Evolutionary conservation across 495 filamentous ascomycete species (phyloP), one percentile per base, ranked within the genome.

Genomic region (Xylaria flabelliformis): DNA sequence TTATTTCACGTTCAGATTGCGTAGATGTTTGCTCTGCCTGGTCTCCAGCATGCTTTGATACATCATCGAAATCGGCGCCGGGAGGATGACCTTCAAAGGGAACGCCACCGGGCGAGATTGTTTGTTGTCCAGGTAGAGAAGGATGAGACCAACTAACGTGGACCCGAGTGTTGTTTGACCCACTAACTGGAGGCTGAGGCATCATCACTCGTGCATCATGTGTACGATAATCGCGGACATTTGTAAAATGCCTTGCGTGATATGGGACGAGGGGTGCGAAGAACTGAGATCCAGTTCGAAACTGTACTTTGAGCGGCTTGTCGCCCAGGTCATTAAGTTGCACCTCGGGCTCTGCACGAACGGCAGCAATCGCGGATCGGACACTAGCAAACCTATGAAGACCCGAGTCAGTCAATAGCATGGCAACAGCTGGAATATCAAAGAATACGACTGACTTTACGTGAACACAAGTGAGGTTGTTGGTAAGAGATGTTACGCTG

Each of bases 271-370:
- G 21, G 4, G 67, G 67, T 0, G 0, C 17, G 24, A 69, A 70
- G 44, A 70, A 70, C 26, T 63, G 68, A 42, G 68, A 70, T 32
- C 68, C 68, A 2, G 19, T 53, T 1, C 29, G 44, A 46, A 51
- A 53, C 1, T 53, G 0, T 26, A 63, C 68, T 21, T 0, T 15
- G 15, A 70, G 1, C 2, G 44, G 24, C 1, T 0, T 34, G 19
- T 58, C 26, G 13, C 32, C 36, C 4, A 63, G 44, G 32, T 19
- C 58, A 12, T 63, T 29, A 15, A 70, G 42, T 8, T 36, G 26
- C 7, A 29, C 44, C 2, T 21, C n/a, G 10, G 26, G 10, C 24
- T 10, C 42, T 7, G 51, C 4, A 8, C 17, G 2, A 21, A 70
- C 58, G 1, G 68, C 68, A 7, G 56, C 44, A 12, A 70, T 4